phyloP scores from a whole-genome alignment of 2,329 filamentous ascomycete species.

The Beauveria caledonica region DNA sequence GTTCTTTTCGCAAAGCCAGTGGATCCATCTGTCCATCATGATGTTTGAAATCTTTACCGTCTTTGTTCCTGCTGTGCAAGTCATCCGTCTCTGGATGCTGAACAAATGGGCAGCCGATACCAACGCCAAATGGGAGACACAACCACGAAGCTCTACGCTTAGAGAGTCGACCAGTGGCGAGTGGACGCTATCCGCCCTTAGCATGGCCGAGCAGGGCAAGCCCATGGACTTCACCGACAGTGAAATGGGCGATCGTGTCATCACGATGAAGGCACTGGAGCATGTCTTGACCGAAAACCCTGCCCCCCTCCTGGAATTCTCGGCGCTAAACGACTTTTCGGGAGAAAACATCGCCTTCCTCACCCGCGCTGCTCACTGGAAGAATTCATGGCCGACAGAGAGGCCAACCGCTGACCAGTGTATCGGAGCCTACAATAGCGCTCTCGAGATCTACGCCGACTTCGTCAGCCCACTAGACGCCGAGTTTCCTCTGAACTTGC shows the following conservation, averaged over 20 bases:
- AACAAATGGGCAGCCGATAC: constrained; percentile 18
- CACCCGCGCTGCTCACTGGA: constrained; percentile 38
- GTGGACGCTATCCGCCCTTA: constrained; percentile 15
- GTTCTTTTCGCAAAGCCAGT: constrained; percentile 42
- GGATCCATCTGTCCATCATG: constrained; percentile 42
- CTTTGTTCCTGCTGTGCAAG: constrained; percentile 36
- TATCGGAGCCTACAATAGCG: constrained; percentile 30
- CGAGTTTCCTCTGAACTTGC: constrained; percentile 44
- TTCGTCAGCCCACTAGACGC: constrained; percentile 39
- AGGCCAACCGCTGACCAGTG: neutral
- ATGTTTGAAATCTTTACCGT: constrained; percentile 48
- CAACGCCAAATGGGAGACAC: constrained; percentile 24
- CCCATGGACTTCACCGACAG: constrained; percentile 17
- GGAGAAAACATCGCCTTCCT: constrained; percentile 52
- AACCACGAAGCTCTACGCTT: constrained; percentile 18
- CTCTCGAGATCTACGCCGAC: constrained; percentile 39
- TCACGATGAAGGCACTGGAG: constrained; percentile 45
- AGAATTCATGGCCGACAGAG: constrained; percentile 14
- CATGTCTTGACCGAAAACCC: constrained; percentile 37
- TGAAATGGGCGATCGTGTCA: constrained; percentile 32
- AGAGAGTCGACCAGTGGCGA: constrained; percentile 13
- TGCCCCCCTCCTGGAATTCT: constrained; percentile 41
- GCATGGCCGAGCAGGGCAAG: constrained; percentile 25
- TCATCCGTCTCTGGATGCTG: constrained; percentile 19
- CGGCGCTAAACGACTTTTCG: constrained; percentile 46